Percentiles rank a stretch among this genome's conserved stretches.
Conservation (phyloP, 495 filamentous ascomycete species). For the Penicillium arizonense region DNA sequence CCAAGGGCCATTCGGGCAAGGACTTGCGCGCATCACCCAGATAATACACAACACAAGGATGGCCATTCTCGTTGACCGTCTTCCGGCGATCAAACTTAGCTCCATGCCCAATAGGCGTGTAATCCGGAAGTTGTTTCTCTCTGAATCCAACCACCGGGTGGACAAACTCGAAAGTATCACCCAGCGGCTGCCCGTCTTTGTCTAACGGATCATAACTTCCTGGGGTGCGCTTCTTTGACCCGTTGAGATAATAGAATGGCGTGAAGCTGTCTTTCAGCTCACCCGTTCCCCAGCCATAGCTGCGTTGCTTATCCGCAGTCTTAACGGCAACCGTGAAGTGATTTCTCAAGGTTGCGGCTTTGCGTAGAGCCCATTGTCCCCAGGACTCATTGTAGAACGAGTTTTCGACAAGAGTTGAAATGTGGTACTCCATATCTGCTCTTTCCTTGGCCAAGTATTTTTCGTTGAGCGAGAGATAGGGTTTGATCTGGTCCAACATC, state of each 20-base stretch:
- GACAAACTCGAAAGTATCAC: slow-evolving; percentile 14
- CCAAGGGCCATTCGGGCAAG: no score
- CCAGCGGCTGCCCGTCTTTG: slow-evolving; percentile 4
- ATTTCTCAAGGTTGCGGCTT: neutral
- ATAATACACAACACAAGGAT: no score
- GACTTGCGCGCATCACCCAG: no score
- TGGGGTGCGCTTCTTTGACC: slow-evolving; percentile 14
- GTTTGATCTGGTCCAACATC: slow-evolving; percentile 24
- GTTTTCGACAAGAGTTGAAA: slow-evolving; percentile 1
- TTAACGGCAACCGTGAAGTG: neutral
- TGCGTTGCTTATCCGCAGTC: neutral
- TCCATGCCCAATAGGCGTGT: no score
- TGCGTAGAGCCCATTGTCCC: slow-evolving; percentile 1
- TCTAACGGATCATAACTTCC: slow-evolving; percentile 7
- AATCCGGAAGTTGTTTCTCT: no score
- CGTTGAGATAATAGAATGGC: slow-evolving; percentile 20
- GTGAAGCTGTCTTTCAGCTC: slow-evolving; percentile 17
- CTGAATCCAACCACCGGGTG: slow-evolving; percentile 19
- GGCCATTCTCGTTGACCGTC: no score
- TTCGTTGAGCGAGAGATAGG: slow-evolving; percentile 17
- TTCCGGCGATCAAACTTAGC: no score
- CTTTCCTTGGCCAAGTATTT: slow-evolving; percentile 9
- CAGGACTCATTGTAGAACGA: neutral
- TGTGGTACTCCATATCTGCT: slow-evolving; percentile 4
- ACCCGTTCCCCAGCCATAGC: slow-evolving; percentile 20